Base-by-base conservation (phyloP, 768 basidiomycete species). In the Lentinula edodes region DNA sequence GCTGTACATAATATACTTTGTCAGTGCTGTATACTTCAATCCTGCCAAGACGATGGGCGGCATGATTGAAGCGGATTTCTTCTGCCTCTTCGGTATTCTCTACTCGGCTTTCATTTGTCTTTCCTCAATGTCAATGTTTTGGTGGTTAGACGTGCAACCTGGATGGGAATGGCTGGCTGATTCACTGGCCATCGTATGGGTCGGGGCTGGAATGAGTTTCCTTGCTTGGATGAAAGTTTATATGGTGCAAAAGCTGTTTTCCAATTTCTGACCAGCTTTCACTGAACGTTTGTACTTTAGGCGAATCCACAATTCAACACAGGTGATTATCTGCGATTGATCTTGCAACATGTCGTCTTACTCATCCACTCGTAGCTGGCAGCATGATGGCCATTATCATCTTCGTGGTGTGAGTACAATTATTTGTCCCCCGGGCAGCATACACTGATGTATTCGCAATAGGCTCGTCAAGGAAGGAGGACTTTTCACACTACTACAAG, bases 141-240 rank as follows among this genome's bases (percentile, higher is more conserved):
- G 89, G 87, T 86, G 86, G 75, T 78, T 95, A 42, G 90, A 95
- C 62, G 73, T 81, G 13, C 78, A 80, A 51, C 80, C 84, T 4
- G 91, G 88, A 0, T 87, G 80, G 82, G 85, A 89, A 60, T 84
- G 85, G 81, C 71, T 91, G 23, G 93, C 87, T 0, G 91, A 95
- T 65, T 67, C 82, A 45, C 70, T 92, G 20, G 88, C 88, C 10
- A 83, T 97, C 23, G 53, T 85, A 6, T 97, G 91, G 91, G 81
- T 99, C 62, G 95, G 91, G 4, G 66, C 91, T 3, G 86, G 89
- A 20, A 90, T 96, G 81, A 88, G 87, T 53, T 69, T 81, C 3
- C 71, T 98, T 16, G 93, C 95, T 1, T 98, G 92, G 90, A 84
- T 88, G 75, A 98, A 98, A 72, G 83, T 91, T 2, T 93, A 89